A percentile compares a stretch with the other conserved stretches of the same genome.
These are phyloP conservation scores for Pleurotus sapidus DNA, from an alignment of 768 basidiomycete genomes.

Conservation along the genomic window DNA sequence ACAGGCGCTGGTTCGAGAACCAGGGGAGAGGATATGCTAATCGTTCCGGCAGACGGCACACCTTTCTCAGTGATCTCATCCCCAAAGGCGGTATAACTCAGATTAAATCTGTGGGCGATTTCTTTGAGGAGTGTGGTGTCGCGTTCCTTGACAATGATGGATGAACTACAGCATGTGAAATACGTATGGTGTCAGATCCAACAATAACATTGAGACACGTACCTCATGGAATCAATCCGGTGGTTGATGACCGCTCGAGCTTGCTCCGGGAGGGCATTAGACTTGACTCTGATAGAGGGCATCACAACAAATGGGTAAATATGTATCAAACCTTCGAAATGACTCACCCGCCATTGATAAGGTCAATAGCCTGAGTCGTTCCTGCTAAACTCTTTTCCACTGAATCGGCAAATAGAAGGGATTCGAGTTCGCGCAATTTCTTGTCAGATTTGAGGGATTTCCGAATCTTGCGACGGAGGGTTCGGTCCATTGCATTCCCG, in stretches of 20 bases:
- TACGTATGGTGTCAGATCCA: not conserved
- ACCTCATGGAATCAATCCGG: conserved; percentile 63
- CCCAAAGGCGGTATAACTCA: conserved; percentile 61
- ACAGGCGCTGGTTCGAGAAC: conserved; percentile 68
- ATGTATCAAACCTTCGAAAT: not conserved
- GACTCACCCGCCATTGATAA: conserved; percentile 47
- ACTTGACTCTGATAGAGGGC: conserved; percentile 45
- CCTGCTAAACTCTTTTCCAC: conserved; percentile 45
- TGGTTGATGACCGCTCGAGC: conserved; percentile 72
- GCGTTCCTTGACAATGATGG: conserved; percentile 40
- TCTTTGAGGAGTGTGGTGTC: conserved; percentile 41
- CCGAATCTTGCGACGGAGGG: conserved; percentile 44
- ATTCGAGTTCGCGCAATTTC: conserved; percentile 50
- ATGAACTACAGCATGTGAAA: conserved; percentile 29
- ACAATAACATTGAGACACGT: not conserved
- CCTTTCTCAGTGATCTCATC: conserved; percentile 28
- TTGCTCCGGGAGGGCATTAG: conserved; percentile 77
- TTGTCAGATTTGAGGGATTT: conserved; percentile 44
- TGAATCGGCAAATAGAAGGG: conserved; percentile 35
- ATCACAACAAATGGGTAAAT: not conserved
- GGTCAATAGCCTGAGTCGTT: conserved; percentile 78
- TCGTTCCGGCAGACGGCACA: conserved; percentile 36
- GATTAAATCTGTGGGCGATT: conserved; percentile 50
- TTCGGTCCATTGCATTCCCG: conserved; percentile 47
- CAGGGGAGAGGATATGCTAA: conserved; percentile 49